Evolutionary conservation across 768 basidiomycete genomes (phyloP), one percentile per base, ranked within the genome.

Genomic region (Royoungia palumana): DNA sequence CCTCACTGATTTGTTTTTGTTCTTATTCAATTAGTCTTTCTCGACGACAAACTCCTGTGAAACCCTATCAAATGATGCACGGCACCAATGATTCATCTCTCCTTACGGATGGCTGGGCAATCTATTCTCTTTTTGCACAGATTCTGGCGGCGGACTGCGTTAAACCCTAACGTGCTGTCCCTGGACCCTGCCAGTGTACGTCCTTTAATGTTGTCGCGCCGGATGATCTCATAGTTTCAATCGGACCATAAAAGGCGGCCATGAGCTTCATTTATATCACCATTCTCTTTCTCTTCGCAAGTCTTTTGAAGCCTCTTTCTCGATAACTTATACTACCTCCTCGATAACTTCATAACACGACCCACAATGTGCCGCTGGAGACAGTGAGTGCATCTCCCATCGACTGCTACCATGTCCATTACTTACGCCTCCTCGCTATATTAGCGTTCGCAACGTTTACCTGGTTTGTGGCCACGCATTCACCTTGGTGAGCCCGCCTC

Each of bases 291-390:
- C 43, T 32, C 40, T 2, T 27, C 42, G 19, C 37, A 41, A n/a
- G 20, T 9, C 12, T 47, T n/a, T 42, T 49, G 22, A 50, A 30
- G n/a, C 38, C 43, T 20, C 53, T 41, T 46, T 37, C 46, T 51
- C 46, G 34, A 48, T 46, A 40, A 9, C 30, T 30, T 39, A 35
- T 28, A 44, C 2, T 39, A 27, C 35, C n/a, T 36, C 46, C 38
- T 37, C 40, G 13, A 35, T 24, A 35, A 24, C 14, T 34, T 36
- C 5, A 25, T 21, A 30, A 38, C 49, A 38, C 44, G 27, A 50
- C 11, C 32, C 43, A 65, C 28, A 14, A 81, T 82, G 80, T 82
- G 80, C 65, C 71, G 70, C 58, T 72, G 67, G 60, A 77, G 80
- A 68, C 78, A 74, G 80, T 82, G 57, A 65, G 77, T 72, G 5